phyloP scores from a whole-genome alignment of 2,329 filamentous ascomycete genomes.

The Acrodontium crateriforme region DNA sequence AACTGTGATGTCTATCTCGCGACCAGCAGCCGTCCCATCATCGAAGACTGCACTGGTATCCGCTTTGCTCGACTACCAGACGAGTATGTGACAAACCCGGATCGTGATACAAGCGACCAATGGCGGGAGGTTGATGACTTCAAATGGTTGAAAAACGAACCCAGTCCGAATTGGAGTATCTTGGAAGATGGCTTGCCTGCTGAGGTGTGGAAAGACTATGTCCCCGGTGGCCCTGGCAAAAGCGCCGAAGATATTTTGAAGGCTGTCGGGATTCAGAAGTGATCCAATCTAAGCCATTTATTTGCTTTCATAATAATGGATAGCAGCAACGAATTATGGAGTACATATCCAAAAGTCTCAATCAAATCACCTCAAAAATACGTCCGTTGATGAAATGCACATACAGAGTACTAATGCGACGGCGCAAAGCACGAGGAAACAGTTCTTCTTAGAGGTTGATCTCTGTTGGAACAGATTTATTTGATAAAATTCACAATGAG shows the following conservation, averaged over 20 bases:
- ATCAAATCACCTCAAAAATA: too few species aligned
- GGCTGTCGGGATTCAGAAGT: conserved; percentile 13
- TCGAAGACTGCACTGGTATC: conserved; percentile 72
- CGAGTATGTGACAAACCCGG: conserved; percentile 32
- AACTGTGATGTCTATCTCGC: conserved; percentile 74
- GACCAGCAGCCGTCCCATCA: conserved; percentile 75
- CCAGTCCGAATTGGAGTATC: conserved; percentile 77
- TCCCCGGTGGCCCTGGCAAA: conserved; percentile 48
- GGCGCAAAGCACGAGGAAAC: too few species aligned
- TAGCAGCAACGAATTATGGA: too few species aligned
- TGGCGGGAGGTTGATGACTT: conserved; percentile 95
- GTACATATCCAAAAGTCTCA: too few species aligned
- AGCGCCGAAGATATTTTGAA: conserved; percentile 53
- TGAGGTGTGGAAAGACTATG: conserved; percentile 58
- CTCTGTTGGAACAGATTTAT: too few species aligned
- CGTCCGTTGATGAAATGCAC: too few species aligned
- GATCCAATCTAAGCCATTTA: neutral
- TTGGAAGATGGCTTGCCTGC: conserved; percentile 48
- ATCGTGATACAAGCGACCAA: conserved; percentile 39
- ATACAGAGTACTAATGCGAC: too few species aligned
- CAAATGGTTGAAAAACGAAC: conserved; percentile 81
- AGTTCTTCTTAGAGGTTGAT: too few species aligned
- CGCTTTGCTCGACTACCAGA: conserved; percentile 65
- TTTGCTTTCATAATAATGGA: too few species aligned
- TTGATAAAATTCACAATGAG: too few species aligned